Evolutionary conservation across 208 protist genomes (phyloP).

Genomic region (Wallacemonas collosoma): DNA sequence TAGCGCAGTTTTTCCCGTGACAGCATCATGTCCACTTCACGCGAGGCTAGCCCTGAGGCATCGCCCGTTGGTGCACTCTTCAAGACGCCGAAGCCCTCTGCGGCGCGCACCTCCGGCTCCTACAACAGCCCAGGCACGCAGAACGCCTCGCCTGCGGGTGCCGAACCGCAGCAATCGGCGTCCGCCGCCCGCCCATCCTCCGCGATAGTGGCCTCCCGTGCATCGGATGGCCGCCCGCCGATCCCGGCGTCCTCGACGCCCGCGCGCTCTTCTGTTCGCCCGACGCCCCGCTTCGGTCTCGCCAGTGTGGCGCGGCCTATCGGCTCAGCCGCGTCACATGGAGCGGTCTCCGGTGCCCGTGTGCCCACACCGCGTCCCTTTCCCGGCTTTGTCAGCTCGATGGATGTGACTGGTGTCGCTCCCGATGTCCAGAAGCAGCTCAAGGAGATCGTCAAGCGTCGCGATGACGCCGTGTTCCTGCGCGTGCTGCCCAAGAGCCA

Average conservation of each 20-base stretch:
- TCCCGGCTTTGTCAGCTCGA: conserved; percentile 1
- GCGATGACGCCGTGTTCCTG: conserved; percentile 49
- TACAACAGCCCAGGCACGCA: conserved; percentile 5
- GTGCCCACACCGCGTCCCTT: conserved; percentile 13
- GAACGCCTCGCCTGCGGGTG: conserved; percentile 7
- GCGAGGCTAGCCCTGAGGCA: conserved; percentile 9
- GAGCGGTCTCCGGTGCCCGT: conserved; percentile 3
- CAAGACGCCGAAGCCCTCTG: conserved; percentile 10
- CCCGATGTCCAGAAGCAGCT: conserved; percentile 58
- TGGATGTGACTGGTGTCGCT: conserved; percentile 27
- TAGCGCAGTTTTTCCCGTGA: not conserved
- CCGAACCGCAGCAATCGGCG: not conserved
- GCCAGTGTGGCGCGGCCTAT: conserved; percentile 14
- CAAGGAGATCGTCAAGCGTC: conserved; percentile 51
- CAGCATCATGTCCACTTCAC: conserved; percentile 7
- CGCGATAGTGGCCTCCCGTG: not conserved
- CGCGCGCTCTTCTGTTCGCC: not conserved
- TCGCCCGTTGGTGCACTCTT: conserved; percentile 10
- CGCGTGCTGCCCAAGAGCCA: conserved; percentile 66
- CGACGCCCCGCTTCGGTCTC: conserved; percentile 5
- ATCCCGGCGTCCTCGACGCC: not conserved
- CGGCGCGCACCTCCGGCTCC: conserved; percentile 9
- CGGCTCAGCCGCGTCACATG: not conserved
- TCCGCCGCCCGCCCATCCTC: conserved; percentile 11
- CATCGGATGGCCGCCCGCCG: conserved; percentile 8